A percentile compares a stretch with the other conserved stretches of the same genome.
phyloP scores from a whole-genome alignment of 2,329 filamentous ascomycete genomes.

The Paecilomyces sp. region DNA sequence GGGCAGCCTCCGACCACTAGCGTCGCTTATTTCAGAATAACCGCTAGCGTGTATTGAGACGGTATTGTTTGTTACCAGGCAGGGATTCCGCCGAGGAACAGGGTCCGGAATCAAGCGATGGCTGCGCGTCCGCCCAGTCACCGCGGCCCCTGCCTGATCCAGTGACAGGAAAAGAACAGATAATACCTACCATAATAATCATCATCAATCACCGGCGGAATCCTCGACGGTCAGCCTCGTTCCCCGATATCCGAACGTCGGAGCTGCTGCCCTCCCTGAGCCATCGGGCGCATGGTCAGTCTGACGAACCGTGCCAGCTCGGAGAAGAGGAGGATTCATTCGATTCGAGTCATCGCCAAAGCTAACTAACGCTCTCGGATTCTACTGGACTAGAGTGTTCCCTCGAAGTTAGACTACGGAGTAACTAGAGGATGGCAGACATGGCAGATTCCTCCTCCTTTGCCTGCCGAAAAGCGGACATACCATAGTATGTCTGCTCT shows the following conservation, averaged over 20 bases:
- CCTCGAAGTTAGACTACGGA: neutral
- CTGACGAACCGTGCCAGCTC: neutral
- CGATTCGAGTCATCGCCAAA: neutral
- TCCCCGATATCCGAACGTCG: neutral
- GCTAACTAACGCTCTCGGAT: neutral
- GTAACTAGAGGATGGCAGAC: neutral
- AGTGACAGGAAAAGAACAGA: neutral
- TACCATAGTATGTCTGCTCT: too few species aligned
- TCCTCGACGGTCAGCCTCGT: neutral
- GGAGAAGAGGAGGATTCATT: neutral
- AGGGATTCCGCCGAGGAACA: constrained; percentile 3
- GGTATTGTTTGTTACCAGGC: constrained; percentile 2
- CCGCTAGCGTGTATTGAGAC: neutral
- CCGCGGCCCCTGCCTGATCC: neutral
- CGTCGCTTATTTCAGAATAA: neutral
- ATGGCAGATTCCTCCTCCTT: neutral
- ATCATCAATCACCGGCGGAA: neutral
- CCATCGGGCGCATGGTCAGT: neutral
- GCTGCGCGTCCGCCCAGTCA: neutral
- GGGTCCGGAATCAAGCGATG: neutral
- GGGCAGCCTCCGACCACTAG: constrained; percentile 5
- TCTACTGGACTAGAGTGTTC: neutral
- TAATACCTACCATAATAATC: too few species aligned
- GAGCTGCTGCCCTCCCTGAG: neutral
- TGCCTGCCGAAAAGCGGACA: neutral